Conservation (phyloP, 805 yeast species). For the Limtongia smithiae region DNA sequence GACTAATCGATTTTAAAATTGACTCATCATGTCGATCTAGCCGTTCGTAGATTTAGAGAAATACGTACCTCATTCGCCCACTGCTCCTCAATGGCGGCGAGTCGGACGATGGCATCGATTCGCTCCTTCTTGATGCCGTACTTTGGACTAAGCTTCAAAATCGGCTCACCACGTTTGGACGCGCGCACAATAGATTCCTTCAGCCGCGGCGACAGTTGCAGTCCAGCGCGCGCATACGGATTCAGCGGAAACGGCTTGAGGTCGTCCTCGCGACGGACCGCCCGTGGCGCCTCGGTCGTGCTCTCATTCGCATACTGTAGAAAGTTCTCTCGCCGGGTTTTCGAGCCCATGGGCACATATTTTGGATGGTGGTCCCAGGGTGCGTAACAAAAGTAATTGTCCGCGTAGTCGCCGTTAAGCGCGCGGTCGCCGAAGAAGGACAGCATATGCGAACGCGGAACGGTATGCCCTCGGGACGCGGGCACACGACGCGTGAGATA, state of each 20-base stretch:
- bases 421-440: slow-evolving; percentile 28
- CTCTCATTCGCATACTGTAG: neutral
- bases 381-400: slow-evolving; percentile 19
- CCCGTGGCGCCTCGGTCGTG: neutral
- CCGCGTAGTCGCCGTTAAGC: slow-evolving; percentile 27
- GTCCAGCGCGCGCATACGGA: slow-evolving; percentile 62
- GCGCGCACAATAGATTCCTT: slow-evolving; percentile 60
- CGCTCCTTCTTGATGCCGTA: slow-evolving; percentile 80
- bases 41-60: neutral
- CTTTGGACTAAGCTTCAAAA: slow-evolving; percentile 72
- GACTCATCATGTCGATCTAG: neutral
- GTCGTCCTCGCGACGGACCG: slow-evolving; percentile 9
- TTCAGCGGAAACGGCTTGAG: slow-evolving; percentile 80
- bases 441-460: slow-evolving; percentile 22
- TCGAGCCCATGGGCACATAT: slow-evolving; percentile 13
- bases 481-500: slow-evolving; percentile 1
- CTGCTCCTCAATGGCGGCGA: slow-evolving; percentile 60
- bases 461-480: slow-evolving; percentile 2
- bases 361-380: slow-evolving; percentile 29
- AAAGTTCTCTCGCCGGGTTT: neutral
- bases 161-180: slow-evolving; percentile 50
- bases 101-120: slow-evolving; percentile 78
- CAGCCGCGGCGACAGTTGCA: slow-evolving; percentile 54
- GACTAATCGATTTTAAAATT: slow-evolving; percentile 58
- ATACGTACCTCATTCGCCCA: slow-evolving; percentile 60